Evolutionary conservation across 208 protist species (phyloP), one percentile per base, ranked within the genome.

Genomic region (Chromosphaera perkinsii): DNA sequence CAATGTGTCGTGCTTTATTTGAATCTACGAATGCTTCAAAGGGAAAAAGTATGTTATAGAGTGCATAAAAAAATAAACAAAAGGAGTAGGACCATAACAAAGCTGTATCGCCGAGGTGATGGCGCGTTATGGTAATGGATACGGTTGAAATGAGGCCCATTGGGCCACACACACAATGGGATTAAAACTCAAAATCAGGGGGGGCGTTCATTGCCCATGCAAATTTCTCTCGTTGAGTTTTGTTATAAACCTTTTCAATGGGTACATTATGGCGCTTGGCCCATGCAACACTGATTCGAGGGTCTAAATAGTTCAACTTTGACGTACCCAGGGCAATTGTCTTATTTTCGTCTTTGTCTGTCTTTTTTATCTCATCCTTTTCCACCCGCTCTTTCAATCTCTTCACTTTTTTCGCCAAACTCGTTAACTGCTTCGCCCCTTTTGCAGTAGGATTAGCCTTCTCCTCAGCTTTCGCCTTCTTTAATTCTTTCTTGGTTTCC

Each of bases 291-390:
- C 93, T 87, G 60, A 99, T 97, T 27, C 95, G 85, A 3, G 96
- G 96, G 70, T 99, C 96, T 37, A 98, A 92, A 79, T 99, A 99
- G 82, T 99, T 99, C 52, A 97, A 89, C 73, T 97, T 98, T 31
- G 93, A 97, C 3, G 96, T 99, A 45, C 90, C 85, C 0, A 98
- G 76, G 7, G 90, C 70, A 29, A 69, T 61, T 12, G 62, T 65
- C 51, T 75, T 75, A 54, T 75, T 75, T 33, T 75, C 72, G 22
- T 82, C 66, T 52, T 74, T 62, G 47, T 55, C 35, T 3, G 31
- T 37, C 65, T 72, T 75, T 17, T 43, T 7, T 29, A 68, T 76
- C 47, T 71, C 32, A 17, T 66, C 20, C 32, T 56, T 71, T 24
- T 63, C 27, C 1, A 79, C 9, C 20, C 45, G 49, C 69, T 56